Base-by-base conservation (phyloP, 345 rosid species). In the Gossypium arboreum region DNA sequence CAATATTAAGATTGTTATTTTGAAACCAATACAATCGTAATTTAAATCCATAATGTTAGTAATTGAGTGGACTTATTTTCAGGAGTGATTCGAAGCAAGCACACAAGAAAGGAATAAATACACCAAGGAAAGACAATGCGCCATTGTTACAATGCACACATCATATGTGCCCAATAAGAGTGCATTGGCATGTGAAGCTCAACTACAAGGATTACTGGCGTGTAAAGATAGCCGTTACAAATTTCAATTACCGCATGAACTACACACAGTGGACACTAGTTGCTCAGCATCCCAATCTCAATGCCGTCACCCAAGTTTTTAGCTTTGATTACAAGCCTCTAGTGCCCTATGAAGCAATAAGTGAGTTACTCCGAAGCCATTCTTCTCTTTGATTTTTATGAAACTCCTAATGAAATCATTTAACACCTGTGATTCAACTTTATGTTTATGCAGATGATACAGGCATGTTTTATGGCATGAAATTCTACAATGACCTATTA, bases 131-230 rank as follows among this genome's bases (percentile, higher is more conserved):
- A 76, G 88, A 88, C 79, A 86, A 85, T 29, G 1, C 78, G n/a
- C 88, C 87, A 20, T 75, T 88, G 80, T 82, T 88, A 4, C 90
- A 85, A 78, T 86, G 92, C 82, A 88, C 92, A 1, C 87, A 84
- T 62, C 92, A 88, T 58, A 88, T 88, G 92, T 88, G 92, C 79
- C 90, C 92, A 0, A 55, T 86, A 52, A 78, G 86, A 50, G 92
- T 88, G 39, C 92, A 88, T 58, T 86, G 92, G 90, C 90, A 88
- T 74, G 88, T 88, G 34, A 88, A 88, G 83, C 64, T 81, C 76
- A 86, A 86, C 72, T 88, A 88, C 72, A 83, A 55, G 71, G 90
- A 88, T 12, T 88, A 85, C 59, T 86, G 90, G 90, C 92, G 90
- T 0, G 90, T 79, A 6, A 88, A 88, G 92, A 12, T 88, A 25